phyloP scores from a whole-genome alignment of 2,329 filamentous ascomycete species.

The Exophiala dermatitidis region DNA sequence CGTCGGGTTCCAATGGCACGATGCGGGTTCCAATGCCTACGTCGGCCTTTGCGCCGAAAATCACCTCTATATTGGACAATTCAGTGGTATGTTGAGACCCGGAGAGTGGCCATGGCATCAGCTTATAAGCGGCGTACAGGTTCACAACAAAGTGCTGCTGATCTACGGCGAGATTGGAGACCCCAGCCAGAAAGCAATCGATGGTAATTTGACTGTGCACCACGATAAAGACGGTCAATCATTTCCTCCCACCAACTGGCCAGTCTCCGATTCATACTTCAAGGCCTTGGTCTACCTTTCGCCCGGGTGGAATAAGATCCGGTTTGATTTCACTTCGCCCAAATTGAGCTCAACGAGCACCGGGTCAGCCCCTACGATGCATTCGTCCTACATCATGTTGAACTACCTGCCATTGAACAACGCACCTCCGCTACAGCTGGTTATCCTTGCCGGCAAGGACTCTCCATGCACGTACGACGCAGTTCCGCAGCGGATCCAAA shows the following conservation, averaged over 20 bases:
- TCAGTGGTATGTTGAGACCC: constrained; percentile 62
- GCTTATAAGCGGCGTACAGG: constrained; percentile 44
- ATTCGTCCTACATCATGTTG: constrained; percentile 72
- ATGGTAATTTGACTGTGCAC: constrained; percentile 71
- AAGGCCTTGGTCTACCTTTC: constrained; percentile 86
- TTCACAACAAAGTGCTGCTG: constrained; percentile 83
- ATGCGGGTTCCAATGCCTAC: constrained; percentile 51
- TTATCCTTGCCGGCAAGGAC: constrained; percentile 79
- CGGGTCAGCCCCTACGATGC: constrained; percentile 57
- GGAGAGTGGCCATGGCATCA: neutral
- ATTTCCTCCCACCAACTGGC: constrained; percentile 79
- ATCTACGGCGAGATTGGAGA: constrained; percentile 78
- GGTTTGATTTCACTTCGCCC: constrained; percentile 79
- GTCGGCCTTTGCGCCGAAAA: constrained; percentile 72
- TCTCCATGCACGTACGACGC: constrained; percentile 81
- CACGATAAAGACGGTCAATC: constrained; percentile 65
- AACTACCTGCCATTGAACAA: constrained; percentile 78
- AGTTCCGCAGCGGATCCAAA: constrained; percentile 63
- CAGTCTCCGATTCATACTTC: constrained; percentile 81
- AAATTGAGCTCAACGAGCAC: constrained; percentile 63
- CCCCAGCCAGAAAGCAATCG: constrained; percentile 57
- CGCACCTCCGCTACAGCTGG: constrained; percentile 78
- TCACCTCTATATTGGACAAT: constrained; percentile 71
- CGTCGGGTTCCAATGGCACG: constrained; percentile 22
- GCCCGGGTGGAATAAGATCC: constrained; percentile 79